phyloP scores from a whole-genome alignment of 2,329 filamentous ascomycete genomes.

The Botrytis byssoidea region DNA sequence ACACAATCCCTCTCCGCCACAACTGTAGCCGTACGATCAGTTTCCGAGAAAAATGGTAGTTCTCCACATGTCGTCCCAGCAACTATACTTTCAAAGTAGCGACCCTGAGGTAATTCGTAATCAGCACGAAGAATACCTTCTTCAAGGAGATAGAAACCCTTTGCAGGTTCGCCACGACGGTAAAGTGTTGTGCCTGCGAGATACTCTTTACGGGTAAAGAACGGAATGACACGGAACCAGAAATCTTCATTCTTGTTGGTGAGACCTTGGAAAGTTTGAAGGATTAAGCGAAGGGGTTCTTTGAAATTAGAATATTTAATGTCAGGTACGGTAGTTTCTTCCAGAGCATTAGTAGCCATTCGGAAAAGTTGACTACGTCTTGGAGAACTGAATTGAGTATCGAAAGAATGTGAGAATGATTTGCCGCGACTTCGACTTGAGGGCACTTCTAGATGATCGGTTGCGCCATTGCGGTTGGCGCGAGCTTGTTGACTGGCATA shows the following conservation, averaged over 20 bases:
- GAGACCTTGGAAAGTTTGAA: constrained; percentile 92
- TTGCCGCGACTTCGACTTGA: constrained; percentile 21
- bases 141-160: constrained; percentile 89
- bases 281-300: constrained; percentile 84
- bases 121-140: constrained; percentile 85
- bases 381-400: constrained; percentile 69
- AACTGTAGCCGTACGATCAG: constrained; percentile 81
- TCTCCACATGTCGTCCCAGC: constrained; percentile 95
- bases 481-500: constrained; percentile 67
- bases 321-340: constrained; percentile 54
- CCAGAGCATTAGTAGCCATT: constrained; percentile 74
- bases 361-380: constrained; percentile 73
- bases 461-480: constrained; percentile 45
- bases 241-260: constrained; percentile 89
- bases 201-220: constrained; percentile 70
- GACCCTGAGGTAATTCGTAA: constrained; percentile 86
- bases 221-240: constrained; percentile 79
- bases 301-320: constrained; percentile 81
- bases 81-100: constrained; percentile 86
- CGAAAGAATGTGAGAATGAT: constrained; percentile 51
- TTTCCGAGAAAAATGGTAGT: constrained; percentile 93
- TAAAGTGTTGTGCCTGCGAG: constrained; percentile 72
- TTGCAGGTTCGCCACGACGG: constrained; percentile 69
- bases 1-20: constrained; percentile 78
- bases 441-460: constrained; percentile 36